A percentile compares a stretch with the other conserved stretches of the same genome.
phyloP scores from a whole-genome alignment of 306 rosid species.

The Senna siamea region DNA sequence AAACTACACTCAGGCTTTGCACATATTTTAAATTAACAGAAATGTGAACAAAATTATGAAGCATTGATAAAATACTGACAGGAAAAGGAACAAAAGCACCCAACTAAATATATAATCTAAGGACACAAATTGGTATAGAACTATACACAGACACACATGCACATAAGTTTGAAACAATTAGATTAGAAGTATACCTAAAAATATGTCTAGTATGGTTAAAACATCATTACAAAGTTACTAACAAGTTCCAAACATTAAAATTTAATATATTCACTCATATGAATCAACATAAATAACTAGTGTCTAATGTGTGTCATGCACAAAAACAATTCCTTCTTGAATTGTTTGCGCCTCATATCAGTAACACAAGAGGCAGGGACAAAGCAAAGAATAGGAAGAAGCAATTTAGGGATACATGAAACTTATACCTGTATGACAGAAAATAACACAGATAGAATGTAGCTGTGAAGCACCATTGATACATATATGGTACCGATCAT shows the following conservation, averaged over 20 bases:
- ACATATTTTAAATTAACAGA: constrained; percentile 23
- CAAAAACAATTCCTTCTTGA: not conserved
- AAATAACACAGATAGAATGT: constrained; percentile 85
- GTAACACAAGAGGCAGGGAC: not conserved
- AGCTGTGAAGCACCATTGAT: constrained; percentile 93
- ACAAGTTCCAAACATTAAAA: not conserved
- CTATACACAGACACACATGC: not conserved
- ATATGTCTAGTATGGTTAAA: not conserved
- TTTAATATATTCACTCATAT: not conserved
- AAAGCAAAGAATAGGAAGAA: constrained; percentile 15
- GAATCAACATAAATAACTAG: constrained; percentile 1
- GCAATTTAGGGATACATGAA: constrained; percentile 15
- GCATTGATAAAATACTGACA: not conserved
- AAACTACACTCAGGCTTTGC: constrained; percentile 2
- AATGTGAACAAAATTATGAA: not conserved
- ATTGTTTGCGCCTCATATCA: not conserved
- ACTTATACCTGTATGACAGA: constrained; percentile 83
- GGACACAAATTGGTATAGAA: not conserved
- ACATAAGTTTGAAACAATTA: not conserved
- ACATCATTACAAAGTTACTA: not conserved
- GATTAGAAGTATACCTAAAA: not conserved
- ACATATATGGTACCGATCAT: constrained; percentile 92
- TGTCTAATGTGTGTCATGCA: not conserved
- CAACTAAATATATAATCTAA: not conserved
- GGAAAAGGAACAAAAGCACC: not conserved